Conservation (phyloP, 306 rosid genomes). For the Erythrophleum fordii region DNA sequence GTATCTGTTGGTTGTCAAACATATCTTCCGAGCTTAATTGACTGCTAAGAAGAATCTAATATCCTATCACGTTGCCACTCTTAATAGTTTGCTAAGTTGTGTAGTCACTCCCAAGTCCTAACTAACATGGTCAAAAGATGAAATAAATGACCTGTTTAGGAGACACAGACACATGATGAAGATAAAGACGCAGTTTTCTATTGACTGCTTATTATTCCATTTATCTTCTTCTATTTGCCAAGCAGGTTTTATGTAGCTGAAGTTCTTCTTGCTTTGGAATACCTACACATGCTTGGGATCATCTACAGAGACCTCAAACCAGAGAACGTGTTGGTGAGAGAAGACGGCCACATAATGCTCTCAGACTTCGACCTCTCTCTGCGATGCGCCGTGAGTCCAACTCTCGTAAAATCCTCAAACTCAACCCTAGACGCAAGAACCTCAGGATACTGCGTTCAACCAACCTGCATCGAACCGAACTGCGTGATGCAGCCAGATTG, state of each 20-base stretch:
- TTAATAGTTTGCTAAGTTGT: background rate
- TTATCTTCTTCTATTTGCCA: conserved; percentile 11
- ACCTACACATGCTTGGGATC: conserved; percentile 97
- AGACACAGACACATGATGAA: background rate
- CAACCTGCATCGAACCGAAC: conserved; percentile 75
- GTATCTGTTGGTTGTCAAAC: background rate
- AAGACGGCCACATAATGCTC: conserved; percentile 98
- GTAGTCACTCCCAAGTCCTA: conserved; percentile 10
- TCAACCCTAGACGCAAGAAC: conserved; percentile 53
- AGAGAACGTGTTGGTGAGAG: conserved; percentile 93
- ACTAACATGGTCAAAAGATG: background rate
- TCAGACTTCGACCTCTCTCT: conserved; percentile 96
- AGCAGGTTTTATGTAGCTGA: conserved; percentile 97
- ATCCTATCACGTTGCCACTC: background rate
- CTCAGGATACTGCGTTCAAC: conserved; percentile 81
- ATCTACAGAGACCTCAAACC: conserved; percentile 98
- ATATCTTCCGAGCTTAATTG: background rate
- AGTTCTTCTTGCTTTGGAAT: conserved; percentile 97
- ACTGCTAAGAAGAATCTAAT: conserved; percentile 2
- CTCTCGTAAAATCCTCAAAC: conserved; percentile 70
- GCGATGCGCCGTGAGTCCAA: conserved; percentile 85
- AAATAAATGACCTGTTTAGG: background rate
- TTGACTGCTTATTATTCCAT: background rate
- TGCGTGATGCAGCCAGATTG: conserved; percentile 87
- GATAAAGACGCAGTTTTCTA: background rate